These are phyloP conservation scores for Austroboletus festivus DNA, from an alignment of 768 basidiomycete genomes.

Conservation along the genomic window DNA sequence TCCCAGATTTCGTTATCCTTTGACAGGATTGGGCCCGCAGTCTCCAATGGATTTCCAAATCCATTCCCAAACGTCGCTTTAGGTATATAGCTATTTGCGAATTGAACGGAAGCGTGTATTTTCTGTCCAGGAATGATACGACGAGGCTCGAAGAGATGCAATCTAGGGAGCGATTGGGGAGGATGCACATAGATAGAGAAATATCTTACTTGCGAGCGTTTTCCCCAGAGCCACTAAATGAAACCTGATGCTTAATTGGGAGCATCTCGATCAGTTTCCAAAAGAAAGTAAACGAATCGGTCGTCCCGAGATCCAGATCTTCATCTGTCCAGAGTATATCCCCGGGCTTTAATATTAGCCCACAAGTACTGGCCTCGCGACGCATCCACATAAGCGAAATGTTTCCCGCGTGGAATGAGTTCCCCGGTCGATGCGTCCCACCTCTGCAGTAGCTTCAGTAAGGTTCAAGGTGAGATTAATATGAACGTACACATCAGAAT, in stretches of 20 bases:
- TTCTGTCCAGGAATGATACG: conserved; percentile 19
- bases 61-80: conserved; percentile 16
- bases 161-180: conserved; percentile 1
- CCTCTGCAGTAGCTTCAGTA: conserved; percentile 7
- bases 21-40: conserved; percentile 5
- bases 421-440: conserved; percentile 13
- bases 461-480: not conserved
- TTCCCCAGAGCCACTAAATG: conserved; percentile 14
- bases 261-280: conserved; percentile 16
- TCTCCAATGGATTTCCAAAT: conserved; percentile 11
- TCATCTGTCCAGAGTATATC: conserved; percentile 17
- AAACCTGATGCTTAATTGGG: conserved; percentile 16
- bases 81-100: conserved; percentile 17
- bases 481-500: conserved; percentile 30
- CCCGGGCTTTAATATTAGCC: conserved; percentile 22
- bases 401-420: conserved; percentile 12
- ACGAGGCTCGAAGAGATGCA: conserved; percentile 14
- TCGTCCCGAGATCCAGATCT: conserved; percentile 16
- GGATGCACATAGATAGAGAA: not conserved
- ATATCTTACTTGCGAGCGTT: conserved; percentile 6
- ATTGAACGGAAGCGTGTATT: conserved; percentile 20
- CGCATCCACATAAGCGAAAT: conserved; percentile 31
- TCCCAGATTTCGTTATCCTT: conserved; percentile 12
- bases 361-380: conserved; percentile 22
- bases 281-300: conserved; percentile 12